Base-by-base conservation (phyloP, 2,329 filamentous ascomycete genomes). In the Anisogramma anomala region DNA sequence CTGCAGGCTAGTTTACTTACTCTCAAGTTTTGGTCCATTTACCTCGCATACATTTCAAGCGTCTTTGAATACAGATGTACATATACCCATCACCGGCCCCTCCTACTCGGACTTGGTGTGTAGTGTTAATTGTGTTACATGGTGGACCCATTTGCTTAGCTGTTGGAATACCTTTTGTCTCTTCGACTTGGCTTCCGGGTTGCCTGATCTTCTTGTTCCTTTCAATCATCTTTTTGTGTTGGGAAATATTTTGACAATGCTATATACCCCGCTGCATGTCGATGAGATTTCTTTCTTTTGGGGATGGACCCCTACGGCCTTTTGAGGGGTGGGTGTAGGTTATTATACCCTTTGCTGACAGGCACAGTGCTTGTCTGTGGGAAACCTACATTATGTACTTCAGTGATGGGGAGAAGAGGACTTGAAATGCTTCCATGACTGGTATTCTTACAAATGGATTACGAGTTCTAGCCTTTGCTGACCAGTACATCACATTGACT, bases 41-140 rank as follows among this genome's bases (percentile, higher is more conserved):
- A 20, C 15, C 13, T n/a, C 15, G 30, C 14, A 46, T 46, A 46
- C 19, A 33, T 18, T 28, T 31, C 34, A 30, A 19, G n/a, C 15
- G 18, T 36, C n/a, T 30, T 30, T 40, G 19, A 26, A n/a, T 18
- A 33, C 20, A 25, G 25, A 37, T 43, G 39, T 39, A 46, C 15
- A 46, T 46, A 34, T 35, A 38, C 17, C 33, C 36, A 36, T 19
- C 40, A 33, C 27, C 39, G 36, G 11, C 19, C 30, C 14, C 32
- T 23, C 18, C 13, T 44, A 36, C 32, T 22, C 10, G 20, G 36
- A 18, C 31, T 15, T 18, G 42, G 33, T 40, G 28, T 27, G 39
- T 46, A 46, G 36, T 46, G 43, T 46, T 43, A 43, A 46, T 43
- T 46, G 43, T 46, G 32, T 46, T 36, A 39, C 40, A 18, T 27